phyloP scores from a whole-genome alignment of 169 alveolate genomes.

The Plasmodium chabaudi region DNA sequence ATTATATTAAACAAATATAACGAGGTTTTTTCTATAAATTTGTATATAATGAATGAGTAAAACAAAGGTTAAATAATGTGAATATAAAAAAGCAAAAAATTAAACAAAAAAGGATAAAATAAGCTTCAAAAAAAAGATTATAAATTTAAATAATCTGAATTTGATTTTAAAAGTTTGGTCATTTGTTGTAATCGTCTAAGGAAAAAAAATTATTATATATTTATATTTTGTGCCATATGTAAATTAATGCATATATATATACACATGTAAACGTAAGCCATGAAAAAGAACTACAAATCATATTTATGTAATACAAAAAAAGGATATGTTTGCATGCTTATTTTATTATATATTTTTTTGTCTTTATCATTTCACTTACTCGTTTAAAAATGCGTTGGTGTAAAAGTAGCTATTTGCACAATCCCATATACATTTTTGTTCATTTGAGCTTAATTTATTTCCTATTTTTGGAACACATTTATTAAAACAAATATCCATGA shows the following conservation, averaged over 20 bases:
- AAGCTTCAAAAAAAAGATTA: constrained; percentile 6
- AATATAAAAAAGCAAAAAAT: neutral
- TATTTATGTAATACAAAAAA: too few relatives aligned
- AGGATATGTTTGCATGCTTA: too few relatives aligned
- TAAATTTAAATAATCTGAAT: constrained; percentile 38
- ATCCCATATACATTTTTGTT: constrained; percentile 73
- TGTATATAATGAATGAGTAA: neutral
- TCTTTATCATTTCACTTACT: constrained; percentile 27
- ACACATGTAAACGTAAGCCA: too few relatives aligned
- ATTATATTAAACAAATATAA: constrained; percentile 15
- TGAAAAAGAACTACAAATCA: too few relatives aligned
- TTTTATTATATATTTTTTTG: neutral
- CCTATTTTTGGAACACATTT: constrained; percentile 72
- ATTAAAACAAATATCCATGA: constrained; percentile 71
- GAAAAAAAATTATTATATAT: neutral
- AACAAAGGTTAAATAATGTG: too few relatives aligned
- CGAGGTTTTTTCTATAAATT: neutral
- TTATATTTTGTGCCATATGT: neutral
- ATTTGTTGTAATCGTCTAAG: constrained; percentile 66
- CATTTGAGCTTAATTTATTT: constrained; percentile 30
- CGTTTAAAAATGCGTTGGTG: constrained; percentile 66
- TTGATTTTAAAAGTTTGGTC: constrained; percentile 68
- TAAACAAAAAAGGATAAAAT: constrained; percentile 1
- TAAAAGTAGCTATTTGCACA: constrained; percentile 72
- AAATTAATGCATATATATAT: constrained; percentile 1